Conservation (phyloP, 2,329 filamentous ascomycete species). For the Cephalotrichum gorgonifer region DNA sequence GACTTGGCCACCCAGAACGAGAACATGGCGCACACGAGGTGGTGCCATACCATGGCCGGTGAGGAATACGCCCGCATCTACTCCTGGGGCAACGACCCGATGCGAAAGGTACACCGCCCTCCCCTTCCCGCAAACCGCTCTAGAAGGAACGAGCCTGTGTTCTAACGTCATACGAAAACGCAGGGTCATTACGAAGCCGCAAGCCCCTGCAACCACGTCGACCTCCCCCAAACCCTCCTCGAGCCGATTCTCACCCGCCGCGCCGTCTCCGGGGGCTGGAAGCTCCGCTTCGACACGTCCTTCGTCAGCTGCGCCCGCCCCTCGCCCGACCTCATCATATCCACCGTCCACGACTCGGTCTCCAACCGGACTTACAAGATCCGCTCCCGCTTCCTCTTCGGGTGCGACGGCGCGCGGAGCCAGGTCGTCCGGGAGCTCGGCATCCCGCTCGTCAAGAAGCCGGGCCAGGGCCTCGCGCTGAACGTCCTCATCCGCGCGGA, state of each 20-base stretch:
- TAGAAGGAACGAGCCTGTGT: too few species aligned
- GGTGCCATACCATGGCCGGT: constrained; percentile 40
- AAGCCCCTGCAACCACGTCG: constrained; percentile 28
- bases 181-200: constrained; percentile 31
- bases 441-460: constrained; percentile 30
- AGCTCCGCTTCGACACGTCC: constrained; percentile 23
- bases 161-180: not conserved
- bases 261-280: constrained; percentile 24
- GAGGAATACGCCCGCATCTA: constrained; percentile 38
- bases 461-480: constrained; percentile 24
- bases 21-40: constrained; percentile 40
- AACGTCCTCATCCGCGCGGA: constrained; percentile 35
- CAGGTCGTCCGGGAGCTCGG: constrained; percentile 23
- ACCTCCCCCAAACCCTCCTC: constrained; percentile 31
- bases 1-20: constrained; percentile 24
- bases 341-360: constrained; percentile 23
- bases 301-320: constrained; percentile 18
- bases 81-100: constrained; percentile 40
- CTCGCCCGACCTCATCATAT: constrained; percentile 14
- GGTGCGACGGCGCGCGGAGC: constrained; percentile 37
- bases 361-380: constrained; percentile 28
- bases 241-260: constrained; percentile 29
- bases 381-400: constrained; percentile 42
- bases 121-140: not conserved
- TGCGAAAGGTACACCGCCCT: constrained; percentile 21